Percentiles rank a stretch among this genome's conserved stretches.
These are phyloP conservation scores for Besnoitia besnoiti DNA, from an alignment of 169 alveolate genomes.

Conservation along the genomic window DNA sequence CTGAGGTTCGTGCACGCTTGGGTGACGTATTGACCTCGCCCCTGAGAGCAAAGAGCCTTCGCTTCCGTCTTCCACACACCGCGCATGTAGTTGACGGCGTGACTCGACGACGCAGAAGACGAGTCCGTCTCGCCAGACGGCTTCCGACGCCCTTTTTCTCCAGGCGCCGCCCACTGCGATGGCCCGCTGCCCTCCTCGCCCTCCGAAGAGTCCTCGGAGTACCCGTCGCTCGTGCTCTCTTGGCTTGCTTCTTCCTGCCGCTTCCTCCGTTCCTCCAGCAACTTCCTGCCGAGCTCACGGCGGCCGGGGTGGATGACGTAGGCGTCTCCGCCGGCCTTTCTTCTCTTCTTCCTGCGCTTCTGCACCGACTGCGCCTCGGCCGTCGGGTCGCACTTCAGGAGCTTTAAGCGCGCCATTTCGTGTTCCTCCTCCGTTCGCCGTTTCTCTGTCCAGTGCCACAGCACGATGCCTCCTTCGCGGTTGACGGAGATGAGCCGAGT, in stretches of 20 bases:
- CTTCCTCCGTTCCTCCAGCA: neutral
- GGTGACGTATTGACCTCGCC: neutral
- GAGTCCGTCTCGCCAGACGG: neutral
- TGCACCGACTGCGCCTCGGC: neutral
- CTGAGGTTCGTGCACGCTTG: constrained; percentile 3
- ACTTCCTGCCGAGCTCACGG: neutral
- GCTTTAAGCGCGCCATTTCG: constrained; percentile 8
- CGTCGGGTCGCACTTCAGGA: neutral
- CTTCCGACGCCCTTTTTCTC: neutral
- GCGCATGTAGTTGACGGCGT: constrained; percentile 33
- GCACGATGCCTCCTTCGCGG: constrained; percentile 48
- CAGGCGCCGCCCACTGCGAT: neutral
- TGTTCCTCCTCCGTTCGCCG: constrained; percentile 33
- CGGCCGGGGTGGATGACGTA: constrained; percentile 4
- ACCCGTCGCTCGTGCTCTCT: neutral
- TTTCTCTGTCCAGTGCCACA: constrained; percentile 39
- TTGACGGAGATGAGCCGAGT: constrained; percentile 50
- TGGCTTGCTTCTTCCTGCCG: neutral
- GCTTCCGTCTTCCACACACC: constrained; percentile 41
- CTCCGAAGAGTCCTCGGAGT: neutral
- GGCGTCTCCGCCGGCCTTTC: constrained; percentile 1
- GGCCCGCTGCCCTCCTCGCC: neutral
- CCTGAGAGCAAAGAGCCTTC: neutral
- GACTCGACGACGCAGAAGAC: neutral
- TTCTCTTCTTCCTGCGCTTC: neutral